A percentile compares a stretch with the other conserved stretches of the same genome.
Evolutionary conservation across 179 eudicot genomes (phyloP).

Genomic region (Camellia oleifera): DNA sequence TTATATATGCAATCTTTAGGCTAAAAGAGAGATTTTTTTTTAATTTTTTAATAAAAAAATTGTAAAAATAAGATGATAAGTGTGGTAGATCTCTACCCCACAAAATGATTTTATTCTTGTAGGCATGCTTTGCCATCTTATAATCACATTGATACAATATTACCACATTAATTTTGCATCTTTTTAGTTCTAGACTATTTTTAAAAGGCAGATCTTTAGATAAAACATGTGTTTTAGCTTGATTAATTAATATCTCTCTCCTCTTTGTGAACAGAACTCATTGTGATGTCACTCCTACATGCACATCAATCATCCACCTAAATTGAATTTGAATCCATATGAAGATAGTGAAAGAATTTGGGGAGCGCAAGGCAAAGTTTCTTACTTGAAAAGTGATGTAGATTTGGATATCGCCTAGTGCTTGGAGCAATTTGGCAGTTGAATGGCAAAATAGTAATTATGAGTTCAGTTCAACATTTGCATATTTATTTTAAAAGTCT

Average conservation of each 20-base stretch:
- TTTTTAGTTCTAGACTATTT: constrained; percentile 13
- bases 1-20: constrained; percentile 12
- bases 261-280: neutral
- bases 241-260: neutral
- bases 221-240: no score
- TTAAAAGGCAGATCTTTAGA: neutral
- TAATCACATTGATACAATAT: neutral
- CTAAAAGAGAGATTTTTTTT: no score
- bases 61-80: constrained; percentile 5
- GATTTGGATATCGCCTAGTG: no score
- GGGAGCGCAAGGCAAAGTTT: neutral
- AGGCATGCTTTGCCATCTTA: constrained; percentile 16
- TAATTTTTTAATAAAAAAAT: neutral
- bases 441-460: no score
- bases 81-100: constrained; percentile 16
- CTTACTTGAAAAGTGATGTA: neutral
- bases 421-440: no score
- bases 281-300: constrained; percentile 11
- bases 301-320: neutral
- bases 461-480: no score
- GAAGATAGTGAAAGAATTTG: neutral
- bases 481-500: no score
- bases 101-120: constrained; percentile 18
- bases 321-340: neutral
- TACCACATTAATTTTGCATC: neutral